phyloP scores from a whole-genome alignment of 2,329 filamentous ascomycete species.

The Daldinia sp. region DNA sequence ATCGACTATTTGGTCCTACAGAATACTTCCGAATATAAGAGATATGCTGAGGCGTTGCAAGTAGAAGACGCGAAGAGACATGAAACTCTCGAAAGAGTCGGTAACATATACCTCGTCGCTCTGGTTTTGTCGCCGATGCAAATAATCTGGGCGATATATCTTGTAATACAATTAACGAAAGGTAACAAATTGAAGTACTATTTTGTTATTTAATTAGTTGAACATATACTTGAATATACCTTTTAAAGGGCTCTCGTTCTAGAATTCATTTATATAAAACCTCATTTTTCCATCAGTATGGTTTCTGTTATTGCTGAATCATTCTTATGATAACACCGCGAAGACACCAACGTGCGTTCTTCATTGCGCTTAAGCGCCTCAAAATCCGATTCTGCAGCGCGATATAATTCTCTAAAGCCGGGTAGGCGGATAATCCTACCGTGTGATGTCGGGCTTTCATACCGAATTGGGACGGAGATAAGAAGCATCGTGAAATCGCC shows the following conservation, averaged over 20 bases:
- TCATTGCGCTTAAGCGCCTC: no score
- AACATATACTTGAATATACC: background rate
- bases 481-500: background rate
- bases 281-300: background rate
- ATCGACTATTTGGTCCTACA: background rate
- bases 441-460: background rate
- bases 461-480: slow-evolving; percentile 9
- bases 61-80: background rate
- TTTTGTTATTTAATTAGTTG: background rate
- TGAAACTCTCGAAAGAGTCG: background rate
- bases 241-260: background rate
- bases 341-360: no score
- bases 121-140: background rate
- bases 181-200: background rate
- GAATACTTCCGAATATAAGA: background rate
- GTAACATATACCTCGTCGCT: background rate
- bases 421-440: background rate
- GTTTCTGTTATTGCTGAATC: background rate
- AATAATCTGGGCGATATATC: background rate
- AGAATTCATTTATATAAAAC: background rate
- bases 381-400: background rate
- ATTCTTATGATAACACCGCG: no score
- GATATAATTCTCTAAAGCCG: background rate
- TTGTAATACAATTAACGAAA: background rate
- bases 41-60: background rate